Evolutionary conservation across 805 yeast species (phyloP).

Genomic region (Candida yuanshanica): DNA sequence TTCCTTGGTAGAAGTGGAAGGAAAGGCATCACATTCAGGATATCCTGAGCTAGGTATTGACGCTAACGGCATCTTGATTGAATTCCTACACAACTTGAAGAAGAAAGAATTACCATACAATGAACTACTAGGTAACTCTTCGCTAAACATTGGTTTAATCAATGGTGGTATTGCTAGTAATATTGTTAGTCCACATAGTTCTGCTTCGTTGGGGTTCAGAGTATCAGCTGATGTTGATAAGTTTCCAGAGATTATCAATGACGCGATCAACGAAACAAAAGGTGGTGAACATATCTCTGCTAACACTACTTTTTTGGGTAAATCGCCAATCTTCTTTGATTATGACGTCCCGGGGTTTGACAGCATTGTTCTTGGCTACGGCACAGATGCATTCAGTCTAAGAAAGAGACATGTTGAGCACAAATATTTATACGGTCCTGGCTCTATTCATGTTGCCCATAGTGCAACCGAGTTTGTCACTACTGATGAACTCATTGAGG

Average conservation of each 20-base stretch:
- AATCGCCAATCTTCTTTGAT: slow-evolving; percentile 44
- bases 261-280: slow-evolving; percentile 21
- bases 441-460: slow-evolving; percentile 57
- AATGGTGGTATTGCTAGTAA: slow-evolving; percentile 61
- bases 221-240: slow-evolving; percentile 40
- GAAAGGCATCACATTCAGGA: slow-evolving; percentile 56
- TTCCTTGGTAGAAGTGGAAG: slow-evolving; percentile 36
- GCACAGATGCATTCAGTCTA: slow-evolving; percentile 44
- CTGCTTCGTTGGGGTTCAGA: slow-evolving; percentile 42
- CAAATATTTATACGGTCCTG: slow-evolving; percentile 58
- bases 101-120: slow-evolving; percentile 39
- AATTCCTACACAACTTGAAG: slow-evolving; percentile 40
- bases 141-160: slow-evolving; percentile 51
- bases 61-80: slow-evolving; percentile 49
- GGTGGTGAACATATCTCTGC: slow-evolving; percentile 16
- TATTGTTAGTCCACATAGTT: slow-evolving; percentile 52
- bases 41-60: slow-evolving; percentile 62
- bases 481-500: slow-evolving; percentile 36
- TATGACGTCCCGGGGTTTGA: slow-evolving; percentile 58
- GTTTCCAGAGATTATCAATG: slow-evolving; percentile 31
- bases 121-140: slow-evolving; percentile 49
- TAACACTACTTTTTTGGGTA: slow-evolving; percentile 1
- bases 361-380: slow-evolving; percentile 39
- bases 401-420: slow-evolving; percentile 21
- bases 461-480: slow-evolving; percentile 46